Base-by-base conservation (phyloP, 1,139 yeast genomes). In the Nakaseomyces kungkrabaensis region DNA sequence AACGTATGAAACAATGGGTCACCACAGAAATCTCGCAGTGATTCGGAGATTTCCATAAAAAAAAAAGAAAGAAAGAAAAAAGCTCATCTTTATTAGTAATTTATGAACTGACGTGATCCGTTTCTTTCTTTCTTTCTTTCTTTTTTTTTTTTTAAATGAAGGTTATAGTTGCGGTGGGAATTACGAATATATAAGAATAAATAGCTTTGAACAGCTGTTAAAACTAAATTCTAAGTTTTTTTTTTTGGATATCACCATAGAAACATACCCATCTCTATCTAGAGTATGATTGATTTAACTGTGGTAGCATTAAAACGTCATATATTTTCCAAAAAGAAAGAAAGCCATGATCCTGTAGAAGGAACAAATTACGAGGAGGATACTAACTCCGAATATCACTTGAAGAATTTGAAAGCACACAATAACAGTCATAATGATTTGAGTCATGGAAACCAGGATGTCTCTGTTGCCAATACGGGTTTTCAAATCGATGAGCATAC, bases 31-130 rank as follows among this genome's bases (percentile, higher is more conserved):
- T 29, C 32, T 29, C 10, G 32, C 32, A 29, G 32, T 17, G 22
- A 17, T 17, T 17, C 32, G 32, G 32, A 29, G 32, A 40, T 31
- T 26, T 29, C 43, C 29, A n/a, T 32, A 9, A n/a, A 25, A 34
- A 17, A 24, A 48, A 40, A 26, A n/a, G n/a, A n/a, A 43, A 48
- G 34, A 32, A 47, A 43, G 37, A 29, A 9, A 36, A 36, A 47
- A 37, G 22, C 3, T 17, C 22, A 17, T 2, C 2, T 17, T 17
- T 17, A 17, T 17, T 17, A 17, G 22, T 17, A 17, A 17, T 2
- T 17, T 17, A 17, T 17, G 22, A 17, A 3, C 22, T 17, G 22
- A 17, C 22, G 22, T 17, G 22, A 17, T 17, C n/a, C n/a, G n/a
- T n/a, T n/a, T n/a, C n/a, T n/a, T n/a, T n/a, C n/a, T 2, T 17